These are phyloP conservation scores for Microdochium trichocladiopsis DNA, from an alignment of 2,329 filamentous ascomycete genomes.

Conservation along the genomic window DNA sequence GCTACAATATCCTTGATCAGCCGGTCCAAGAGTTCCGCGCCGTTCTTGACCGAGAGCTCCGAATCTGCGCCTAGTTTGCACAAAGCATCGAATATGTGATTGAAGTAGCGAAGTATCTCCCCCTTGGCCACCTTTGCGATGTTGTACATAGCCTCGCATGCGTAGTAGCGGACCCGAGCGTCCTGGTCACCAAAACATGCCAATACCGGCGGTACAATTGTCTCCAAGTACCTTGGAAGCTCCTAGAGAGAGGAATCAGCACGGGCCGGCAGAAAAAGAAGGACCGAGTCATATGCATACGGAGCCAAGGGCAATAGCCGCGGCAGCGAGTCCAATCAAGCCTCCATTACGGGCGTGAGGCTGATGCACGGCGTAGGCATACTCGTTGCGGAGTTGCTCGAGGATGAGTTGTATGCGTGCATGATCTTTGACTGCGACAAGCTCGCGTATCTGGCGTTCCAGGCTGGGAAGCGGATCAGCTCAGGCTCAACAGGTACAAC, in stretches of 20 bases:
- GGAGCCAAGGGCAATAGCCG: constrained; percentile 87
- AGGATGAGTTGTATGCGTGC: constrained; percentile 80
- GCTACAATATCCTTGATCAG: constrained; percentile 95
- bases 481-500: neutral
- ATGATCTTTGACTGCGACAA: constrained; percentile 69
- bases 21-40: constrained; percentile 88
- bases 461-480: constrained; percentile 47
- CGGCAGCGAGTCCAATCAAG: constrained; percentile 88
- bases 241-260: constrained; percentile 48
- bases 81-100: constrained; percentile 94
- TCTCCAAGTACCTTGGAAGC: constrained; percentile 82
- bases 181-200: constrained; percentile 98
- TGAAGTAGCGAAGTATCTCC: constrained; percentile 95
- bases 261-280: constrained; percentile 1
- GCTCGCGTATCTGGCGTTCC: constrained; percentile 83
- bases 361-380: constrained; percentile 94
- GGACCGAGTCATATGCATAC: constrained; percentile 48
- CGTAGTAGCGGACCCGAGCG: constrained; percentile 94
- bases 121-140: constrained; percentile 99
- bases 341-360: constrained; percentile 95
- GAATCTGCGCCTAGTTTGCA: constrained; percentile 96
- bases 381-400: constrained; percentile 94
- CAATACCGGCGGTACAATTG: constrained; percentile 92
- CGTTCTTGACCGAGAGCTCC: constrained; percentile 96
- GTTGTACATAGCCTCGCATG: constrained; percentile 99